phyloP scores from a whole-genome alignment of 2,329 filamentous ascomycete species.

The Trichoderma sp. region DNA sequence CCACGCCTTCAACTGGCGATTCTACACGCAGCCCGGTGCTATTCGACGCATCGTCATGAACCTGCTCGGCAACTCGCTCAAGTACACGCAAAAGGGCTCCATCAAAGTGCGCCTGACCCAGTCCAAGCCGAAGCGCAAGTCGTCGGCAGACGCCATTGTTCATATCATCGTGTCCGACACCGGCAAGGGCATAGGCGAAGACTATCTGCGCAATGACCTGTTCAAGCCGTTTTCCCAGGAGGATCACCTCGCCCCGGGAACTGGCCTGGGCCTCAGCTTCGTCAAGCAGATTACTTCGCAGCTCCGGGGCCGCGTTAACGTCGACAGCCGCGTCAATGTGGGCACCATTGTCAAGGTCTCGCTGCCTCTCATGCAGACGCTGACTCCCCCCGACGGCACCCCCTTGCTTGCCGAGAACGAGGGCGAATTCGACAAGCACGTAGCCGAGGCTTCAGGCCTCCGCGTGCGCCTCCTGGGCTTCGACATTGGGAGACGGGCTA shows the following conservation, averaged over 20 bases:
- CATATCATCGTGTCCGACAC: conserved; percentile 57
- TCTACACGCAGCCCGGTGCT: conserved; percentile 52
- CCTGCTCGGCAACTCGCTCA: conserved; percentile 59
- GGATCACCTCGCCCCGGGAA: conserved; percentile 56
- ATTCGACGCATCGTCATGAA: conserved; percentile 59
- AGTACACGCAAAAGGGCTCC: conserved; percentile 48
- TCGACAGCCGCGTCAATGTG: conserved; percentile 43
- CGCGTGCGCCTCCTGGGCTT: conserved; percentile 31
- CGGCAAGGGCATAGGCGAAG: conserved; percentile 61
- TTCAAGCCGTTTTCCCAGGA: conserved; percentile 66
- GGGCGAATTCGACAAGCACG: conserved; percentile 28
- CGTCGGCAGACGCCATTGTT: conserved; percentile 21
- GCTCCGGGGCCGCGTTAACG: conserved; percentile 56
- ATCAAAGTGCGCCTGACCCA: conserved; percentile 31
- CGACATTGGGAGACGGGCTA: background rate
- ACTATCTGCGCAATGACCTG: conserved; percentile 57
- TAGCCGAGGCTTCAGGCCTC: conserved; percentile 31
- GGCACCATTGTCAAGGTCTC: conserved; percentile 38
- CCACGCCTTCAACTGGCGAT: conserved; percentile 46
- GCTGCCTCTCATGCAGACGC: conserved; percentile 28
- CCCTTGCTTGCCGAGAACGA: conserved; percentile 23
- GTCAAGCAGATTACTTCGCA: conserved; percentile 58
- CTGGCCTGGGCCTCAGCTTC: conserved; percentile 63
- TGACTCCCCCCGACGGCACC: background rate
- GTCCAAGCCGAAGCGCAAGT: conserved; percentile 21